A percentile compares a stretch with the other conserved stretches of the same genome.
These are phyloP conservation scores for Funneliformis mosseae DNA, from an alignment of 192 early-diverging fungal genomes.

Conservation along the genomic window DNA sequence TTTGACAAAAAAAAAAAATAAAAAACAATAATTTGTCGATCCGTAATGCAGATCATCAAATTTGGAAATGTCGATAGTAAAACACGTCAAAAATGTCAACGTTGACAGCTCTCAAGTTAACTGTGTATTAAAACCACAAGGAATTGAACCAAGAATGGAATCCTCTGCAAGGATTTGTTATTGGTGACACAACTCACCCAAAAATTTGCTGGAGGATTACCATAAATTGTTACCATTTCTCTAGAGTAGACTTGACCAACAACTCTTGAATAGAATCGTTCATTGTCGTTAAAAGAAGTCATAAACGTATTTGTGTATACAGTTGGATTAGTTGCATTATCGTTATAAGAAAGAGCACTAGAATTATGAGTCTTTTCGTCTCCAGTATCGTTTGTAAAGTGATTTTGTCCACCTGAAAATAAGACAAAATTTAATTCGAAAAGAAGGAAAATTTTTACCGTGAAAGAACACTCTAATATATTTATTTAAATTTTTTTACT, in stretches of 20 bases:
- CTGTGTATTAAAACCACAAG: too few species aligned
- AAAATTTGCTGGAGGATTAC: conserved; percentile 11
- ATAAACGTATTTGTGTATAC: background rate
- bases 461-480: background rate
- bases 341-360: background rate
- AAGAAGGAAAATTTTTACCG: too few species aligned
- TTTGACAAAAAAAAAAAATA: background rate
- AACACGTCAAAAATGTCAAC: background rate
- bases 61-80: background rate
- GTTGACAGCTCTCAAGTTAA: background rate
- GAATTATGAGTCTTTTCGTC: background rate
- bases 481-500: background rate
- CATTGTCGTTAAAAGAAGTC: conserved; percentile 1
- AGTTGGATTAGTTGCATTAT: background rate
- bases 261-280: conserved; percentile 15
- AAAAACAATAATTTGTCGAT: background rate
- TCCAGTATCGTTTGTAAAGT: background rate
- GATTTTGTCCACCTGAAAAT: background rate
- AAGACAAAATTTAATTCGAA: background rate
- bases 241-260: conserved; percentile 19
- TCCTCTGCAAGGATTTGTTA: too few species aligned
- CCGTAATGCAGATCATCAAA: conserved; percentile 2
- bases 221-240: conserved; percentile 29
- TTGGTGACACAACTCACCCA: conserved; percentile 26
- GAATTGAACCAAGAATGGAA: background rate